Evolutionary conservation across 768 basidiomycete species (phyloP), one percentile per base, ranked within the genome.

Genomic region (Hygrocybe punicea): DNA sequence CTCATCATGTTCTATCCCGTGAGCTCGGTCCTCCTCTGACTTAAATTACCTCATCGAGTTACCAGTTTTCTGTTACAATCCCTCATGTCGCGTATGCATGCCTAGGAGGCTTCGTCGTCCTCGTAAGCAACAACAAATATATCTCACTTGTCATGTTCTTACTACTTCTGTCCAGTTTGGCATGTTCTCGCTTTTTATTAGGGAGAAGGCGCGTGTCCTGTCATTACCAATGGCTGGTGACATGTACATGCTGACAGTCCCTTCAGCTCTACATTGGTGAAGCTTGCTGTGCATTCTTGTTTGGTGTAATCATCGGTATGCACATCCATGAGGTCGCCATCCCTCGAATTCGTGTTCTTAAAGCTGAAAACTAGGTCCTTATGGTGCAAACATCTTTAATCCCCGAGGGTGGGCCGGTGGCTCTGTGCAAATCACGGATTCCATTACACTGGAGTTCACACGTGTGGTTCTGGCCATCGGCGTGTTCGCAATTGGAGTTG

Each of bases 401-500:
- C 93, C 94, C 14, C 81, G 85, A 46, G 74, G 79, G 8, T 96
- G 93, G 92, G 84, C 81, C 1, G 71, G 71, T 17, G 74, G 73
- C 4, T 62, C 76, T 51, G 76, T 77, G 4, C 74, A 80, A 33
- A 64, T 66, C 2, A 75, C 80, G 10, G 91, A 98, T 71, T 73
- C 76, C 21, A 90, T 99, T 58, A 95, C 93, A 1, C 80, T 99
- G 57, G 97, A 99, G 71, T 80, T 88, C 65, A 94, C 92, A 8
- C 82, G 97, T 14, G 86, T 98, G 56, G 89, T 98, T 45, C 84
- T 99, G 33, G 97, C 96, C 14, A 89, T 98, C 53, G 93, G 93
- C 17, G 96, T 99, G 0, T 99, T 99, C 69, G 96, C 96, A 7
- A 92, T 99, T 53, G 97, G 97, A 14, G 97, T 98, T 21, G 97